Base-by-base conservation (phyloP, 148 eudicot genomes). In the Rhododendron ovatum region DNA sequence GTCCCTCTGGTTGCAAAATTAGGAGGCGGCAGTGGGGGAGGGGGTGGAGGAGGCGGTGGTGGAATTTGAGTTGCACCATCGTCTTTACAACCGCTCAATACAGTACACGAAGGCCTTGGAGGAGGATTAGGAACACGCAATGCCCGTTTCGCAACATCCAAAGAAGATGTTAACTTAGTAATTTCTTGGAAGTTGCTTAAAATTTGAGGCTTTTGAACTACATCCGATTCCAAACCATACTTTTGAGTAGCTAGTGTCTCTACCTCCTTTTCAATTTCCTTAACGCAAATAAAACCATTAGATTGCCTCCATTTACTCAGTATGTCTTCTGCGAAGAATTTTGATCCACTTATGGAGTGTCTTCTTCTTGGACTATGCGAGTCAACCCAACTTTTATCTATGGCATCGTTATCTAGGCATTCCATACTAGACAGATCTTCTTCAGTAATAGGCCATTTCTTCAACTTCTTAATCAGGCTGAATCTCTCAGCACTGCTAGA, bases 111-210 rank as follows among this genome's bases (percentile, higher is more conserved):
- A 89, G 98, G 95, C 85, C 92, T 90, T 84, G 98, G 96, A 90
- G 98, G 98, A 6, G 98, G 98, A 81, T 92, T 95, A n/a, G 98
- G 94, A 28, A 94, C 84, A 59, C 98, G 89, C 86, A 94, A 88
- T 13, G 92, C 92, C 87, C 96, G 85, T 84, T 91, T 95, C 85
- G 90, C 94, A 69, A 94, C 87, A 85, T 92, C 94, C 43, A 71
- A 83, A 43, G 90, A 91, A 47, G 90, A 88, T 48, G 87, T 77
- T 55, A 87, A 35, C 81, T 84, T 90, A 55, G 77, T 87, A 65
- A 57, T 51, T 80, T 87, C 90, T 18, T 79, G 85, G 82, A 55
- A 87, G 80, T 51, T 45, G 79, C 85, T 59, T 80, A 77, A 69
- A 12, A 88, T 87, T 81, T 84, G 88, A 35, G 88, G 78, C 71